Conservation (phyloP, 1,284 basidiomycete species). For the Veloporphyrellus conicus region DNA sequence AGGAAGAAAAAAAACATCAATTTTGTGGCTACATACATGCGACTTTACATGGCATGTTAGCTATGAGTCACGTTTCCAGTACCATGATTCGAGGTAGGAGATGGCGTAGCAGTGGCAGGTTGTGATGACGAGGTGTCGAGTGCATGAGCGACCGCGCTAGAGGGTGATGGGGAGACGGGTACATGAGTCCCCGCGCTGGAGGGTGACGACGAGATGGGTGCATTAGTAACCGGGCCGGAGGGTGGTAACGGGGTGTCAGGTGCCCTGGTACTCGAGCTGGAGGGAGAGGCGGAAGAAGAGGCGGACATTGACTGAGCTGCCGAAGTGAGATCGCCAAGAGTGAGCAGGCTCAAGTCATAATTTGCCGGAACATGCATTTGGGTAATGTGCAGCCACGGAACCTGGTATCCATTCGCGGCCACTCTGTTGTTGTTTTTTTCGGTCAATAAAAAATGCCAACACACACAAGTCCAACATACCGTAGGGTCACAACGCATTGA, state of each 20-base stretch:
- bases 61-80: slow-evolving; percentile 11
- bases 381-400: slow-evolving; percentile 55
- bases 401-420: slow-evolving; percentile 47
- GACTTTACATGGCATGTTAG: not conserved
- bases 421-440: slow-evolving; percentile 27
- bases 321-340: slow-evolving; percentile 19
- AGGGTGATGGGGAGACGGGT: too few species aligned
- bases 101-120: not conserved
- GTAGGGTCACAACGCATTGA: slow-evolving; percentile 44
- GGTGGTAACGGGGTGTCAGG: too few species aligned
- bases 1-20: too few species aligned
- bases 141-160: not conserved
- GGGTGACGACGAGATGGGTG: too few species aligned
- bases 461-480: slow-evolving; percentile 21
- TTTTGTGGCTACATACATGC: too few species aligned
- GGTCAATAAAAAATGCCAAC: not conserved
- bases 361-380: slow-evolving; percentile 46
- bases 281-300: slow-evolving; percentile 1
- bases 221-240: too few species aligned
- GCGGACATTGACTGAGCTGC: slow-evolving; percentile 15
- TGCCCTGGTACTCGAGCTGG: too few species aligned
- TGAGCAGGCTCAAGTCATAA: slow-evolving; percentile 33
- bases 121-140: not conserved
- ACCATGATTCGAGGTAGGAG: not conserved
- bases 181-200: too few species aligned